A percentile compares a stretch with the other conserved stretches of the same genome.
Conservation (phyloP, 2,329 filamentous ascomycete species). For the Epichloe uncinata region DNA sequence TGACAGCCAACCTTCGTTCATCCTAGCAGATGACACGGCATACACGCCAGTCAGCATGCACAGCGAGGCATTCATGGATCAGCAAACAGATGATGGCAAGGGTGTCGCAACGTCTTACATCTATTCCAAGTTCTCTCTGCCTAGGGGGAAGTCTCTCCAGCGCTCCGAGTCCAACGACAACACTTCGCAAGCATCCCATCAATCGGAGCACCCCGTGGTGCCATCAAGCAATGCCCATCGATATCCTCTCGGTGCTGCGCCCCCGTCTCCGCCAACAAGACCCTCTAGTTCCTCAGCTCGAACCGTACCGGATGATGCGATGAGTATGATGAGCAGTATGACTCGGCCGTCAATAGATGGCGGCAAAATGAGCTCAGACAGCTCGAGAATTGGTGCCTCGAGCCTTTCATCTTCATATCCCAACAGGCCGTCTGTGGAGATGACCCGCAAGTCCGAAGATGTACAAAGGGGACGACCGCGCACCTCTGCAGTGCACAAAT, state of each 20-base stretch:
- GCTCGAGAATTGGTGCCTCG: conserved; percentile 22
- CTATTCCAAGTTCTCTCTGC: conserved; percentile 73
- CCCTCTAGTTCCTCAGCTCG: conserved; percentile 42
- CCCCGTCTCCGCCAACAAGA: conserved; percentile 50
- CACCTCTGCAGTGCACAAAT: conserved; percentile 25
- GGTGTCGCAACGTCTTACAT: conserved; percentile 60
- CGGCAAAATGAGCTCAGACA: conserved; percentile 36
- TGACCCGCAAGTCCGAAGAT: conserved; percentile 34
- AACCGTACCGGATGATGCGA: conserved; percentile 24
- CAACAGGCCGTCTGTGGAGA: conserved; percentile 32
- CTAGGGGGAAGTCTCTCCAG: conserved; percentile 68
- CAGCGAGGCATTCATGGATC: conserved; percentile 52
- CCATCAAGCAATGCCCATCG: conserved; percentile 30
- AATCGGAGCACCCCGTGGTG: conserved; percentile 45
- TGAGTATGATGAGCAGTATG: conserved; percentile 17
- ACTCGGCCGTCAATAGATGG: conserved; percentile 35
- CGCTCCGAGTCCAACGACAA: conserved; percentile 49
- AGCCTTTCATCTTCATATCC: conserved; percentile 31
- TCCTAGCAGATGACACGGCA: conserved; percentile 49
- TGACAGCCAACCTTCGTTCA: conserved; percentile 53
- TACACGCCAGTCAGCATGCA: conserved; percentile 61
- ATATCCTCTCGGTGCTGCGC: conserved; percentile 33
- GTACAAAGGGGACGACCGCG: conserved; percentile 31
- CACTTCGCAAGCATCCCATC: conserved; percentile 38
- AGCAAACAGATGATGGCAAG: conserved; percentile 29